Conservation (phyloP, 208 protist genomes). For the Leishmania turanica region DNA sequence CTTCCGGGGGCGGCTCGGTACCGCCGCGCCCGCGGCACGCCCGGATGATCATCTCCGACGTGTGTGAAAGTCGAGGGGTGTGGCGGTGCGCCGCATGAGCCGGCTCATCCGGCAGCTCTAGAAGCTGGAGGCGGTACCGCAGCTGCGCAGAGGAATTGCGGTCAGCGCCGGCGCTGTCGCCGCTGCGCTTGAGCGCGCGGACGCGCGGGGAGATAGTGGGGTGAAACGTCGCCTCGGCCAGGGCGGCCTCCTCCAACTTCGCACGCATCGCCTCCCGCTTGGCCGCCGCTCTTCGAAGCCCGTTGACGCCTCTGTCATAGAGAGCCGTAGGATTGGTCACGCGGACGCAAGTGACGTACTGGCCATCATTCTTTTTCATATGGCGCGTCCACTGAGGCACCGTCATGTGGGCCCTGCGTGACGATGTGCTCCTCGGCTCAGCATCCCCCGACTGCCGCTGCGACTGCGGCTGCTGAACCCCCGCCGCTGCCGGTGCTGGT, state of each 20-base stretch:
- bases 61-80: constrained; percentile 43
- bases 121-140: constrained; percentile 48
- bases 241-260: constrained; percentile 25
- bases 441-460: not conserved
- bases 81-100: constrained; percentile 20
- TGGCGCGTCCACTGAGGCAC: constrained; percentile 12
- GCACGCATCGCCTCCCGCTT: constrained; percentile 37
- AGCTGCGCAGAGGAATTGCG: constrained; percentile 27
- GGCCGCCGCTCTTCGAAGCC: constrained; percentile 9
- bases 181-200: constrained; percentile 5
- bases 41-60: constrained; percentile 50
- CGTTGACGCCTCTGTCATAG: constrained; percentile 37
- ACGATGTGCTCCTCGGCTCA: constrained; percentile 3
- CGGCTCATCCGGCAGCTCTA: constrained; percentile 45
- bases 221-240: constrained; percentile 45
- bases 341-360: not conserved
- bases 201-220: constrained; percentile 47
- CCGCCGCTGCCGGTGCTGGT: not conserved
- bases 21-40: constrained; percentile 36
- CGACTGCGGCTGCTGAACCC: not conserved
- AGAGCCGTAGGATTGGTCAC: constrained; percentile 20
- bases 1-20: constrained; percentile 34
- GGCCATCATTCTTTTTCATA: constrained; percentile 20
- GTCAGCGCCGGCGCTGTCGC: constrained; percentile 6
- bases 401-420: constrained; percentile 7